A percentile compares a stretch with the other conserved stretches of the same genome.
Conservation (phyloP, 305 asterid species). For the Rubia tinctorum region DNA sequence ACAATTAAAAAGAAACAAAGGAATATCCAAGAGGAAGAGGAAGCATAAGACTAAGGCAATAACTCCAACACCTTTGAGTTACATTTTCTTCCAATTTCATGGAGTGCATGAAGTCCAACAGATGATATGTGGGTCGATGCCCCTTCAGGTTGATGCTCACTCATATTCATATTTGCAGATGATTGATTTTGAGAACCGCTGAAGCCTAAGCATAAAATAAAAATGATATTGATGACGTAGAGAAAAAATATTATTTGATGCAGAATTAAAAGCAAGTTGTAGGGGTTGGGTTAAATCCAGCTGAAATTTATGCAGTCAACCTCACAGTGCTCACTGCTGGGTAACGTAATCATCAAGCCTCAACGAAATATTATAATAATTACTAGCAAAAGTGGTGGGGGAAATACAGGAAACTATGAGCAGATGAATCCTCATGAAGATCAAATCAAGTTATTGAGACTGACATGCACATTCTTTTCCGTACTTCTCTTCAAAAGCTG, state of each 20-base stretch:
- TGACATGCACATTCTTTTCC: neutral
- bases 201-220: constrained; percentile 7
- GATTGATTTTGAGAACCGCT: constrained; percentile 34
- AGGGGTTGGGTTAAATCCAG: neutral
- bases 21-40: neutral
- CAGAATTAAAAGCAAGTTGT: neutral
- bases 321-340: constrained; percentile 3
- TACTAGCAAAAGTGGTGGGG: neutral
- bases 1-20: constrained; percentile 11
- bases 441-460: constrained; percentile 3
- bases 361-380: neutral
- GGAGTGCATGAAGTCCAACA: constrained; percentile 66
- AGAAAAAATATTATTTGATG: neutral
- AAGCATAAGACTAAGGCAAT: neutral
- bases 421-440: neutral
- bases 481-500: neutral
- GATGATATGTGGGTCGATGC: constrained; percentile 54
- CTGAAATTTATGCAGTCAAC: neutral
- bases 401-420: neutral
- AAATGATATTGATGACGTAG: neutral
- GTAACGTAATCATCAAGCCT: neutral
- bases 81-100: constrained; percentile 89
- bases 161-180: constrained; percentile 22
- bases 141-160: constrained; percentile 56
- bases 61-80: constrained; percentile 62